These are phyloP conservation scores for Mycena galopus DNA, from an alignment of 768 basidiomycete species.

Conservation along the genomic window DNA sequence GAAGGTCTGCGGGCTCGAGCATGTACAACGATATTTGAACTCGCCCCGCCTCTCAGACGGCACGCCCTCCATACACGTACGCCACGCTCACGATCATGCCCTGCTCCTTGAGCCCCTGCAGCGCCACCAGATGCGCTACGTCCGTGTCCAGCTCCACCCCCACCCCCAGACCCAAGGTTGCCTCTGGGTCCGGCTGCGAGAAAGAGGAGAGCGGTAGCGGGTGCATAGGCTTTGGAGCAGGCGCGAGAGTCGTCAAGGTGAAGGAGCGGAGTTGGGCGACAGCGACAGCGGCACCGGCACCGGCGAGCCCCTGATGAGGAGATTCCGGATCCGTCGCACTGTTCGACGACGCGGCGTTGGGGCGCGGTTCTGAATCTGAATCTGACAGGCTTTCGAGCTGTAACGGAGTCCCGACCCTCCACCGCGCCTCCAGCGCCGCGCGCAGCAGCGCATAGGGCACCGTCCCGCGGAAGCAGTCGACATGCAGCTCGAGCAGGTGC, in stretches of 20 bases:
- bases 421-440: slow-evolving; percentile 10
- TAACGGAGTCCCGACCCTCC: background rate
- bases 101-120: slow-evolving; percentile 2
- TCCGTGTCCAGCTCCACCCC: background rate
- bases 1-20: too few species aligned
- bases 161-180: background rate
- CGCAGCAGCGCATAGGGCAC: background rate
- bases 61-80: background rate
- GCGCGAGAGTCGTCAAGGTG: background rate
- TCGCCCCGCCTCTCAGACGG: background rate
- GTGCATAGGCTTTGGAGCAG: background rate
- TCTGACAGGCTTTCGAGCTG: background rate
- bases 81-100: slow-evolving; percentile 2
- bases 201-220: background rate
- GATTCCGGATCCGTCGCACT: too few species aligned
- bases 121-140: background rate
- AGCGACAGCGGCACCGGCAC: background rate
- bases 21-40: too few species aligned
- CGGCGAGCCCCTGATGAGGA: background rate
- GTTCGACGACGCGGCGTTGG: background rate
- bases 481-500: background rate
- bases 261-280: background rate
- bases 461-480: slow-evolving; percentile 4
- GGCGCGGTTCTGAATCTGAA: too few species aligned
- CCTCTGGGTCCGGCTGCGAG: too few species aligned